A percentile compares a stretch with the other conserved stretches of the same genome.
phyloP scores from a whole-genome alignment of 164 flowering plant genomes.

The Platanus orientalis region DNA sequence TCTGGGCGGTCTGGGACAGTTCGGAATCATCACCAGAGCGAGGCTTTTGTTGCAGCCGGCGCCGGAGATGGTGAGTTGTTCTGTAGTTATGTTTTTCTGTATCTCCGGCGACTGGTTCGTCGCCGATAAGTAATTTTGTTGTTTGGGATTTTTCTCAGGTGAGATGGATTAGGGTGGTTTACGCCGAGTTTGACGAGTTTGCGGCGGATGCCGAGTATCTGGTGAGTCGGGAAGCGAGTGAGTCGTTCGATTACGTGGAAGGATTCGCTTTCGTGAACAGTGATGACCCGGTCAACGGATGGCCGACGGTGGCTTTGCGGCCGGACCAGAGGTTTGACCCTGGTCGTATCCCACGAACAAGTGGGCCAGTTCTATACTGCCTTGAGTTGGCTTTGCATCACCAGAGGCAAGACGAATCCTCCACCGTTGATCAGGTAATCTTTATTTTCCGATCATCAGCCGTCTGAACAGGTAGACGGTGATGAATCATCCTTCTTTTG shows the following conservation, averaged over 20 bases:
- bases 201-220: constrained; percentile 68
- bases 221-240: constrained; percentile 32
- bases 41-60: constrained; percentile 53
- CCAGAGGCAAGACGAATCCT: constrained; percentile 20
- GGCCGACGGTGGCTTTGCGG: constrained; percentile 55
- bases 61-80: constrained; percentile 54
- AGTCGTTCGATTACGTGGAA: constrained; percentile 79
- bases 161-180: constrained; percentile 81
- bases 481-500: no score
- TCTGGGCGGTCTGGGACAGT: constrained; percentile 92
- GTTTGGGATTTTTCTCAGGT: constrained; percentile 37
- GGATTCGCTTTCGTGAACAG: constrained; percentile 77
- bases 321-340: constrained; percentile 42
- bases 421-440: constrained; percentile 42
- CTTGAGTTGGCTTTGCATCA: constrained; percentile 71
- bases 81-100: not conserved
- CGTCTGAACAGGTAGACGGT: no score
- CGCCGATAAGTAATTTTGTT: not conserved
- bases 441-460: no score
- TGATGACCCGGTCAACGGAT: constrained; percentile 71
- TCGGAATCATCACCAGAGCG: constrained; percentile 84
- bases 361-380: constrained; percentile 74
- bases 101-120: not conserved
- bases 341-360: constrained; percentile 28
- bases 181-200: constrained; percentile 60